Evolutionary conservation across 2,329 filamentous ascomycete genomes (phyloP).

Genomic region (Colletotrichum siamense): DNA sequence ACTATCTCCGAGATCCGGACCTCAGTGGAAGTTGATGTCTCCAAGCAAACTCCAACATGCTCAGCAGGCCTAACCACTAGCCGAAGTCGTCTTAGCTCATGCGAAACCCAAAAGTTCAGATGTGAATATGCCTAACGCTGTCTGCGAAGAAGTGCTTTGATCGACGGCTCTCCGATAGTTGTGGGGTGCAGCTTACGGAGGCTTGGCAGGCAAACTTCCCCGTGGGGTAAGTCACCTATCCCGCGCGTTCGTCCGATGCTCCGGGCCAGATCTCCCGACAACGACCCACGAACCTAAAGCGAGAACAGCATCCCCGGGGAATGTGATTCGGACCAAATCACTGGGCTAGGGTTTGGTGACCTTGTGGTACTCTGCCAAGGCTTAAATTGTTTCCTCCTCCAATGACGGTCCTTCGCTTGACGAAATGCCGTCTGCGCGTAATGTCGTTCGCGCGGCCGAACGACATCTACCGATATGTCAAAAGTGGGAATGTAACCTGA

Average conservation of each 20-base stretch:
- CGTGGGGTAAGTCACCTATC: not conserved
- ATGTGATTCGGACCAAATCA: not conserved
- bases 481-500: not conserved
- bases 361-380: not conserved
- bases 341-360: not conserved
- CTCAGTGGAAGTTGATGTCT: too few species aligned
- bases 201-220: not conserved
- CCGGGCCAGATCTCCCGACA: not conserved
- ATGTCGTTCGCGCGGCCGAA: not conserved
- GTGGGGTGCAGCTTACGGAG: not conserved
- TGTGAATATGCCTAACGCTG: too few species aligned
- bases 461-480: not conserved
- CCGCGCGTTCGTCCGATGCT: not conserved
- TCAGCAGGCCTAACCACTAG: not conserved
- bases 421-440: not conserved
- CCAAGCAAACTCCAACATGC: too few species aligned
- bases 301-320: not conserved
- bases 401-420: not conserved
- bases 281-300: not conserved
- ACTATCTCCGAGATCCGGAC: too few species aligned
- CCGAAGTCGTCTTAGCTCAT: rapidly evolving
- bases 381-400: not conserved
- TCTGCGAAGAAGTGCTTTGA: rapidly evolving
- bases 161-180: not conserved
- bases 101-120: too few species aligned